Conservation (phyloP, 2,329 filamentous ascomycete species). For the Seiridium unicorne region DNA sequence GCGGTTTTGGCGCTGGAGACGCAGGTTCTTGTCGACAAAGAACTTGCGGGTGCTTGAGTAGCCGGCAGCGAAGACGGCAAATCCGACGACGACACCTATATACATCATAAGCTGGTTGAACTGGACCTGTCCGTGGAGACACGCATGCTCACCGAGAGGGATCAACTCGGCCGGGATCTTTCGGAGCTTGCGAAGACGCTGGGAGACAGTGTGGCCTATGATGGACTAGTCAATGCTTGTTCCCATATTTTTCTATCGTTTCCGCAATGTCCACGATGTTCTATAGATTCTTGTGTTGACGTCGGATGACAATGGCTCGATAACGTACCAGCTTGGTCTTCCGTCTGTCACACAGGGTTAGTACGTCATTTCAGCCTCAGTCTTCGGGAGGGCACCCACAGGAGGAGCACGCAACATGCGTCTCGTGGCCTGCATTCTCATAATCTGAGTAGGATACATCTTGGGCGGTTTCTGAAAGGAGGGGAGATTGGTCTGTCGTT, state of each 20-base stretch:
- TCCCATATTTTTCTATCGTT: not conserved
- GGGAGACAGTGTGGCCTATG: conserved; percentile 91
- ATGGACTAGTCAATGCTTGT: conserved; percentile 17
- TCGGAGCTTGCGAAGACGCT: conserved; percentile 87
- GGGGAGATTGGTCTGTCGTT: conserved; percentile 25
- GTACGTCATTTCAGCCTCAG: conserved; percentile 29
- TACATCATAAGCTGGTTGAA: conserved; percentile 20
- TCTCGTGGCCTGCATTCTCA: conserved; percentile 66
- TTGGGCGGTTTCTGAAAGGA: conserved; percentile 29
- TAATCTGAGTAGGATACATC: conserved; percentile 65
- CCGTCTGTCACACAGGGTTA: conserved; percentile 49
- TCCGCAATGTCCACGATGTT: conserved; percentile 1
- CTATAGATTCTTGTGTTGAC: conserved; percentile 2
- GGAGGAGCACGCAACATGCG: conserved; percentile 71
- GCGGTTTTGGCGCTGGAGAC: conserved; percentile 72
- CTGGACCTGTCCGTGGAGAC: conserved; percentile 11
- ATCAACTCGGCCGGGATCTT: conserved; percentile 91
- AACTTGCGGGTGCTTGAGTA: conserved; percentile 87
- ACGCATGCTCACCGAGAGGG: conserved; percentile 73
- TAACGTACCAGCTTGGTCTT: conserved; percentile 66
- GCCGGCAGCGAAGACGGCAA: conserved; percentile 74
- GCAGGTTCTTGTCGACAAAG: conserved; percentile 85
- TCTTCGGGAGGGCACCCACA: conserved; percentile 50
- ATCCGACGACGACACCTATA: conserved; percentile 80
- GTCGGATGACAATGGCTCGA: conserved; percentile 17